Evolutionary conservation across 2,329 filamentous ascomycete genomes (phyloP), one percentile per base, ranked within the genome.

Genomic region (Sporothrix protearum): DNA sequence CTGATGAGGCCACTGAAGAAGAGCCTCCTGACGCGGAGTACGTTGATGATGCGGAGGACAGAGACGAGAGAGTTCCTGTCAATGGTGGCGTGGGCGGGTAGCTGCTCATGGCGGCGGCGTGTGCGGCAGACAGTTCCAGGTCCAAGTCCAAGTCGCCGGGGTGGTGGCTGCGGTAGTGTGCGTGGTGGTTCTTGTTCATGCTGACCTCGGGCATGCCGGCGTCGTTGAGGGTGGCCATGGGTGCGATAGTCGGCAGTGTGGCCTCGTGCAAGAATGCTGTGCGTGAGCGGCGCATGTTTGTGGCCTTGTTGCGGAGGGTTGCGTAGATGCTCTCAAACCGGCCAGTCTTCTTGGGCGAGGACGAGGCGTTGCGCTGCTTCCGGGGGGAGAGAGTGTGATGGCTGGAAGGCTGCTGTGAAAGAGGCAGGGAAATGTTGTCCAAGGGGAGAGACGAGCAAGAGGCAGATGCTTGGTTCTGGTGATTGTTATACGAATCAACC

Each of bases 321-420:
- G 76, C 75, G 75, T 78, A 80, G 53, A 80, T 74, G 39, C 73
- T 74, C 70, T 77, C 77, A 12, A 80, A 71, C 16, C 78, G 77
- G 51, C 77, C 73, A 8, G 73, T 71, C 73, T 78, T 79, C 51
- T 77, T 77, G 64, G 73, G 59, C 7, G 74, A 73, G 1, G 71
- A 68, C 4, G 71, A 57, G 19, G 69, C 28, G 3, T 68, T 51
- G 28, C 71, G 63, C 28, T 69, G 69, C 36, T 74, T 71, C 36
- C 57, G 42, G 25, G 71, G 57, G 5, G 59, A 67, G 28, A 69
- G 12, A 3, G 49, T 3, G 61, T 49, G 33, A 25, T 69, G 59
- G 67, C 33, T 25, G 57, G 19, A 51, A 16, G 42, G 36, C 63
- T 66, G 63, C 42, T 45, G 22, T 10, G 67, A 33, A 30, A 30